These are phyloP conservation scores for Colletotrichum tropicale DNA, from an alignment of 2,329 filamentous ascomycete species.

Conservation along the genomic window DNA sequence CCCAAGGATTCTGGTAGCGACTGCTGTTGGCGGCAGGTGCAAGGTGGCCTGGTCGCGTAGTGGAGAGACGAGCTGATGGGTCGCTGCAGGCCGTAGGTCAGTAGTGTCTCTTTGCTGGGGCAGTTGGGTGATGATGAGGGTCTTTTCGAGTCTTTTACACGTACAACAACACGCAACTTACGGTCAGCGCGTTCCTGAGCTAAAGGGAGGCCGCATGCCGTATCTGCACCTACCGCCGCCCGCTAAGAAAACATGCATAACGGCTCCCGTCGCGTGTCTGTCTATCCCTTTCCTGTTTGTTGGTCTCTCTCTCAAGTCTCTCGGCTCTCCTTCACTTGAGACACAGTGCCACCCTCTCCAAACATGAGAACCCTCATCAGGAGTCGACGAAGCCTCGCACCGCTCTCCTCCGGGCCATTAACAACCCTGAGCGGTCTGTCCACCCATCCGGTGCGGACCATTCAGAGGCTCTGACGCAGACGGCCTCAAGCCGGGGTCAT, in stretches of 20 bases:
- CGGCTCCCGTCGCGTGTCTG: neutral
- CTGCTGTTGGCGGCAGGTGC: neutral
- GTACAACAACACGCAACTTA: neutral
- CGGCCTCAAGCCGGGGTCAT: neutral
- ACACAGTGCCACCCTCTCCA: conserved; percentile 11
- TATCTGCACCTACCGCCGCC: neutral
- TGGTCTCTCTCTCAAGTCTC: neutral
- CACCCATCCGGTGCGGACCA: neutral
- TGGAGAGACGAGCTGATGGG: neutral
- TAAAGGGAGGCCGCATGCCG: neutral
- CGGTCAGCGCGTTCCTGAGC: neutral
- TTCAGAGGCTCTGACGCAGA: neutral
- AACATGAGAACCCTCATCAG: neutral
- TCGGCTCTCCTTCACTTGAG: neutral
- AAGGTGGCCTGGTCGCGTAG: neutral
- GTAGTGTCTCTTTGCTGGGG: neutral
- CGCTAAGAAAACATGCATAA: neutral
- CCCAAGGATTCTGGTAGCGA: neutral
- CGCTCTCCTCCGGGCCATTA: neutral
- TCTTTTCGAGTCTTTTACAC: neutral
- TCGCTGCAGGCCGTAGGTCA: neutral
- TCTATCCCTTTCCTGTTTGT: neutral
- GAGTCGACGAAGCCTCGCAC: neutral
- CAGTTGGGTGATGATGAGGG: neutral
- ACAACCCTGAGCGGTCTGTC: neutral